These are phyloP conservation scores for Aspergillus bombycis DNA, from an alignment of 2,329 filamentous ascomycete species.

Conservation along the genomic window DNA sequence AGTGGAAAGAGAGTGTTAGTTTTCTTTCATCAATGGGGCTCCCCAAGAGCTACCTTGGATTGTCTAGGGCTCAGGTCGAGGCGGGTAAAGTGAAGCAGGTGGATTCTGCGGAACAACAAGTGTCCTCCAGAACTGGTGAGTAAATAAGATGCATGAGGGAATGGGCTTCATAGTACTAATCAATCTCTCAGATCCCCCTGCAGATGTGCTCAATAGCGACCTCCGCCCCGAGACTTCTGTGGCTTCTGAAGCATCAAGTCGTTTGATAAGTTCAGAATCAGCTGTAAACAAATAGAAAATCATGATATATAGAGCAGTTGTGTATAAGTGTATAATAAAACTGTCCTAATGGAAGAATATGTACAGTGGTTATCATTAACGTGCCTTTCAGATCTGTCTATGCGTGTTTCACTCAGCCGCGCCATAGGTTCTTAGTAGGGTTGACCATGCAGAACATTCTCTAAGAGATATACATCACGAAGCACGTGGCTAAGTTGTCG, in stretches of 20 bases:
- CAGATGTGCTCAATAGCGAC: conserved; percentile 49
- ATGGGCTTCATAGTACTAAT: not conserved
- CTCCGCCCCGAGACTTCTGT: conserved; percentile 13
- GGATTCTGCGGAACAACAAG: conserved; percentile 43
- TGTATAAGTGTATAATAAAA: conserved; percentile 27
- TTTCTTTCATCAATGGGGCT: conserved; percentile 67
- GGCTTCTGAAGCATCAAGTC: conserved; percentile 46
- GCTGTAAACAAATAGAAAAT: conserved; percentile 52
- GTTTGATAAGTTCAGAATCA: conserved; percentile 45
- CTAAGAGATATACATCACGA: not conserved
- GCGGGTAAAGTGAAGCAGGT: conserved; percentile 54
- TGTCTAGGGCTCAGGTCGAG: conserved; percentile 63
- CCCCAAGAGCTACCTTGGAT: conserved; percentile 57
- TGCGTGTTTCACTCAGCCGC: not conserved
- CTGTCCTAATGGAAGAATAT: not conserved
- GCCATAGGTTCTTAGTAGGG: not conserved
- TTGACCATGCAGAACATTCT: not conserved
- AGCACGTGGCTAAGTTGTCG: not conserved
- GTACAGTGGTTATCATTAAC: not conserved
- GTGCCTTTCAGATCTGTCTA: not conserved
- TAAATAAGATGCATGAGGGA: conserved; percentile 4
- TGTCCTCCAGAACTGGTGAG: conserved; percentile 48
- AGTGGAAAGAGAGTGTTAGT: conserved; percentile 73
- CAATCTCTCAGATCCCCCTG: conserved; percentile 17
- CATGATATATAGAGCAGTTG: conserved; percentile 17